phyloP scores from a whole-genome alignment of 2,329 filamentous ascomycete species.

The Cladophialophora yegresii region DNA sequence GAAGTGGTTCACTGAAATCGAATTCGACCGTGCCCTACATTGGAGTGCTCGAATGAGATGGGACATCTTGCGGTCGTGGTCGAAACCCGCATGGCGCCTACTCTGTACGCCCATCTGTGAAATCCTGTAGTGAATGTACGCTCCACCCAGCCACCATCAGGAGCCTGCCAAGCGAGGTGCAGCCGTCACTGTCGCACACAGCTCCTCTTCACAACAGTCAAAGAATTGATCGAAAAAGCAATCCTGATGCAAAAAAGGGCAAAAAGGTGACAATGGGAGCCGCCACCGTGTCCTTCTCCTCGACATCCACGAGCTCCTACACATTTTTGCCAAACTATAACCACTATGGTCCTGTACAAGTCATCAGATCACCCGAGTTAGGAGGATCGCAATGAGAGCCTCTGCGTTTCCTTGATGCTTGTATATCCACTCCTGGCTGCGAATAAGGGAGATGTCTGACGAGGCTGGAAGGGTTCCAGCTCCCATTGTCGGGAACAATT shows the following conservation, averaged over 20 bases:
- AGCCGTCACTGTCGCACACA: not conserved
- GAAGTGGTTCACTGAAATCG: too few species aligned
- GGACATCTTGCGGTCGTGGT: not conserved
- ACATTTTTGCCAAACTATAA: conserved; percentile 8
- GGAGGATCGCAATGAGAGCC: conserved; percentile 8
- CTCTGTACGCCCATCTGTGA: not conserved
- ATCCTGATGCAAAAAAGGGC: not conserved
- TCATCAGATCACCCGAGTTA: conserved; percentile 6
- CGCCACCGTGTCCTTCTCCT: not conserved
- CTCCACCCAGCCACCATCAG: not conserved
- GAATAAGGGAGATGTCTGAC: conserved; percentile 9
- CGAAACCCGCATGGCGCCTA: not conserved
- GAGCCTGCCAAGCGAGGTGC: not conserved
- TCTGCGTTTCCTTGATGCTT: conserved; percentile 9
- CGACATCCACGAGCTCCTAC: conserved; percentile 3
- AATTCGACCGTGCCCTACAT: not conserved
- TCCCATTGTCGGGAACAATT: not conserved
- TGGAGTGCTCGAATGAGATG: not conserved
- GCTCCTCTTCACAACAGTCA: not conserved
- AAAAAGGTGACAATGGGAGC: not conserved
- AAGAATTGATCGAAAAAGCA: not conserved
- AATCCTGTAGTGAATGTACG: not conserved
- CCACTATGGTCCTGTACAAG: conserved; percentile 11
- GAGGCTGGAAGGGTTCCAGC: conserved; percentile 4
- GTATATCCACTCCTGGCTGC: conserved; percentile 8